phyloP scores from a whole-genome alignment of 331 rosid species.

The Stylosanthes scabra region DNA sequence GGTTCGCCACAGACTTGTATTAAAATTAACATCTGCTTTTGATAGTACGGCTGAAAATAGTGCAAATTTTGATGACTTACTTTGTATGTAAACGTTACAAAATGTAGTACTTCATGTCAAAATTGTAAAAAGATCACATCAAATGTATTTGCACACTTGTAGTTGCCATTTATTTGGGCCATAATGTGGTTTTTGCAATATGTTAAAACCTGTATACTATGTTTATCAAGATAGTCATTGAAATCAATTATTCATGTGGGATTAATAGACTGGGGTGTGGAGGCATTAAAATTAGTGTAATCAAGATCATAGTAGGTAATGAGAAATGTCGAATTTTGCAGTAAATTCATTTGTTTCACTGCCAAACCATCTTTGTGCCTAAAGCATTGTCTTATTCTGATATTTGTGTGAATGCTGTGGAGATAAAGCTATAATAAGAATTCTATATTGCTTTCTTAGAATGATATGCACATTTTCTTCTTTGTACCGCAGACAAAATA shows the following conservation, averaged over 20 bases:
- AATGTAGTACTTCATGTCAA: no score
- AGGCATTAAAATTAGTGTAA: background rate
- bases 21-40: background rate
- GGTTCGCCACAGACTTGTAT: slow-evolving; percentile 61
- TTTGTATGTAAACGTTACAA: no score
- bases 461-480: slow-evolving; percentile 38
- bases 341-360: background rate
- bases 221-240: slow-evolving; percentile 9
- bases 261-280: background rate
- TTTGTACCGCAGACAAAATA: slow-evolving; percentile 70
- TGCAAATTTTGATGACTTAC: background rate
- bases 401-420: background rate
- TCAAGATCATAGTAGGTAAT: background rate
- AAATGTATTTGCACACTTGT: background rate
- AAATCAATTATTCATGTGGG: slow-evolving; percentile 8
- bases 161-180: no score
- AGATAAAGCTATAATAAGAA: slow-evolving; percentile 10
- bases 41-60: background rate
- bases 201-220: background rate
- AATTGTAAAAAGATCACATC: background rate
- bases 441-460: slow-evolving; percentile 5
- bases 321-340: background rate
- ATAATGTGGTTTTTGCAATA: no score
- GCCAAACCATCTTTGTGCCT: background rate
- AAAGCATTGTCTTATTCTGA: no score